Evolutionary conservation across 805 yeast species (phyloP).

Genomic region (Ogataea angusta): DNA sequence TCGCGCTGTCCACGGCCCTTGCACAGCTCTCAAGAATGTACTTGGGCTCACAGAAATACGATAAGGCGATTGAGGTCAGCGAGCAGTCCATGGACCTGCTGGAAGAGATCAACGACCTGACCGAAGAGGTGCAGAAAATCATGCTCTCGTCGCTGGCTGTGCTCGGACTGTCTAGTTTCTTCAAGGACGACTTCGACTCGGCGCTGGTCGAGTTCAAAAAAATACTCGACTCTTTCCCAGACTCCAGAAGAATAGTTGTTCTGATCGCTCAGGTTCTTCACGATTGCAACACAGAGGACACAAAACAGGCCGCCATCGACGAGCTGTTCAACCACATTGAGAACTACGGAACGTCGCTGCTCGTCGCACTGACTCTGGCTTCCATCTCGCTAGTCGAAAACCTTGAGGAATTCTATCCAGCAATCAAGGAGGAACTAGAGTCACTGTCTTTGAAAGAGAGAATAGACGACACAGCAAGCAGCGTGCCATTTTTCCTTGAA

Average conservation of each 20-base stretch:
- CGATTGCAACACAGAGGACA: conserved; percentile 70
- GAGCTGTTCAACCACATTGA: conserved; percentile 69
- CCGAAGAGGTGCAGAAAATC: conserved; percentile 31
- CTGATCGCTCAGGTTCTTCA: conserved; percentile 76
- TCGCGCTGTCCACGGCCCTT: conserved; percentile 55
- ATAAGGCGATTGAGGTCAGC: conserved; percentile 58
- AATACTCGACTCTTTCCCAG: conserved; percentile 55
- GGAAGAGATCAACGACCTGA: conserved; percentile 37
- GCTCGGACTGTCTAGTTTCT: conserved; percentile 70
- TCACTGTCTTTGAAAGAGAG: conserved; percentile 43
- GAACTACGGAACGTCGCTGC: conserved; percentile 59
- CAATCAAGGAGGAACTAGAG: conserved; percentile 64
- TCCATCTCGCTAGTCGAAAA: conserved; percentile 71
- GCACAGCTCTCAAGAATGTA: conserved; percentile 70
- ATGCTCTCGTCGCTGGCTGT: conserved; percentile 61
- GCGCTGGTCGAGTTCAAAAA: conserved; percentile 66
- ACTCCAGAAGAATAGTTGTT: conserved; percentile 64
- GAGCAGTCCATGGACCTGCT: conserved; percentile 51
- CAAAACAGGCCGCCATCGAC: conserved; percentile 79
- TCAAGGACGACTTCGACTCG: conserved; percentile 55
- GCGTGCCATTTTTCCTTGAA: conserved; percentile 57
- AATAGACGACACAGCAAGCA: conserved; percentile 47
- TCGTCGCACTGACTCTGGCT: conserved; percentile 71
- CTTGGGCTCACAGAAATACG: conserved; percentile 57
- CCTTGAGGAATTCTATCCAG: conserved; percentile 51